Conservation (phyloP, 139 green algal species). For the Chlamydomonas schloesseri region DNA sequence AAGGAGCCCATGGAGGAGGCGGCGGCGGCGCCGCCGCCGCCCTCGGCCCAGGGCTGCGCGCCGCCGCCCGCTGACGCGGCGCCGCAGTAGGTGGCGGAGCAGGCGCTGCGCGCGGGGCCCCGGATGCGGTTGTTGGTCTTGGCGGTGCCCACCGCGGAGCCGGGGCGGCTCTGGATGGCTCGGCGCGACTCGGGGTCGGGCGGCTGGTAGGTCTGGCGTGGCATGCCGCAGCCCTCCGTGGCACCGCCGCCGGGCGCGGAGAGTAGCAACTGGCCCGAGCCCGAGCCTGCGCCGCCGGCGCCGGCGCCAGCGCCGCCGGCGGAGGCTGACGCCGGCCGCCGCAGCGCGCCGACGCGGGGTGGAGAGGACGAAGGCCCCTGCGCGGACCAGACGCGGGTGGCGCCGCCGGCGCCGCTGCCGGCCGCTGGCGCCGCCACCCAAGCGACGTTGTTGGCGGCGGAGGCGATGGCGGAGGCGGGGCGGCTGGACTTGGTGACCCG, state of each 20-base stretch:
- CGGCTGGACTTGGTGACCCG: too few species aligned
- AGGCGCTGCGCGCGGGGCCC: background rate
- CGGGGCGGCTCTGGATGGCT: background rate
- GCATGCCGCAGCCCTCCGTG: background rate
- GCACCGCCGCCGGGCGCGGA: too few species aligned
- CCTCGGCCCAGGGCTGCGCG: too few species aligned
- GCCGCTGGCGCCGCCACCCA: background rate
- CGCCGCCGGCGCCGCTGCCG: too few species aligned
- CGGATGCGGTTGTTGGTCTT: constrained; percentile 23
- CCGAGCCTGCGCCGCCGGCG: background rate
- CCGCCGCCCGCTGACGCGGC: too few species aligned
- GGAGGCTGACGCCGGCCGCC: background rate
- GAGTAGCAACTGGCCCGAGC: too few species aligned
- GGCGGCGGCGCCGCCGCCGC: too few species aligned
- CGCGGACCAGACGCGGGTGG: background rate
- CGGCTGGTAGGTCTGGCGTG: background rate
- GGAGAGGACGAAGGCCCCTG: too few species aligned
- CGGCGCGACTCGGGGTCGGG: constrained; percentile 11
- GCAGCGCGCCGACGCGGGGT: too few species aligned
- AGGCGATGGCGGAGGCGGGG: background rate
- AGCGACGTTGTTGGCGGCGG: background rate
- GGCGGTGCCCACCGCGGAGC: background rate
- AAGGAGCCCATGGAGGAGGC: too few species aligned
- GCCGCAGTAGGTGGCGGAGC: background rate
- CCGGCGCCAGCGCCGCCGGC: too few species aligned